A percentile compares a stretch with the other conserved stretches of the same genome.
Conservation (phyloP, 495 filamentous ascomycete genomes). For the Monascus purpureus region DNA sequence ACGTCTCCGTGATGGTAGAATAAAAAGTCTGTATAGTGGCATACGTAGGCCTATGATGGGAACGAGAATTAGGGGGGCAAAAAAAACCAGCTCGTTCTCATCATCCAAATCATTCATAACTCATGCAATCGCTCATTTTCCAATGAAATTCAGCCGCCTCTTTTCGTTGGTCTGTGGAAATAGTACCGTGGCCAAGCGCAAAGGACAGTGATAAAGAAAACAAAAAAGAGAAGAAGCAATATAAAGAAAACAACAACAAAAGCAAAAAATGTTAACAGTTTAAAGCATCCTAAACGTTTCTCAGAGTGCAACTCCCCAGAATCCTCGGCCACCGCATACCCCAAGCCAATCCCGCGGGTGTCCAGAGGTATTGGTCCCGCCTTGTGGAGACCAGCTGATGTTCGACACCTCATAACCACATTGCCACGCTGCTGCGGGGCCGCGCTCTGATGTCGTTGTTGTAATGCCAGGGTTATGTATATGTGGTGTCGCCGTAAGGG, state of each 20-base stretch:
- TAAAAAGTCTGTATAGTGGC: too few relatives aligned
- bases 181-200: too few relatives aligned
- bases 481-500: constrained; percentile 25
- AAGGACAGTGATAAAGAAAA: too few relatives aligned
- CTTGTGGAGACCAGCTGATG: constrained; percentile 83
- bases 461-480: constrained; percentile 21
- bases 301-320: constrained; percentile 76
- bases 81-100: not conserved
- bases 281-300: not conserved
- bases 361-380: constrained; percentile 41
- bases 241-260: constrained; percentile 2
- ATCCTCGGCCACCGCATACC: constrained; percentile 76
- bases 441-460: constrained; percentile 32
- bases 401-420: constrained; percentile 96
- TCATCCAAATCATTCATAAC: not conserved
- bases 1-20: too few relatives aligned
- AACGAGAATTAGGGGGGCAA: too few relatives aligned
- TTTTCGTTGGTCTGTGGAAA: constrained; percentile 3
- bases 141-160: constrained; percentile 12
- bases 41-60: too few relatives aligned
- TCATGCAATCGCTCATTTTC: constrained; percentile 22
- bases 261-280: constrained; percentile 1
- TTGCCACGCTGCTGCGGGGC: constrained; percentile 74
- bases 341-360: constrained; percentile 88
- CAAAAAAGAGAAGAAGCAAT: constrained; percentile 1